These are phyloP conservation scores for Yarrowia yakushimensis DNA, from an alignment of 805 yeast species.

Conservation along the genomic window DNA sequence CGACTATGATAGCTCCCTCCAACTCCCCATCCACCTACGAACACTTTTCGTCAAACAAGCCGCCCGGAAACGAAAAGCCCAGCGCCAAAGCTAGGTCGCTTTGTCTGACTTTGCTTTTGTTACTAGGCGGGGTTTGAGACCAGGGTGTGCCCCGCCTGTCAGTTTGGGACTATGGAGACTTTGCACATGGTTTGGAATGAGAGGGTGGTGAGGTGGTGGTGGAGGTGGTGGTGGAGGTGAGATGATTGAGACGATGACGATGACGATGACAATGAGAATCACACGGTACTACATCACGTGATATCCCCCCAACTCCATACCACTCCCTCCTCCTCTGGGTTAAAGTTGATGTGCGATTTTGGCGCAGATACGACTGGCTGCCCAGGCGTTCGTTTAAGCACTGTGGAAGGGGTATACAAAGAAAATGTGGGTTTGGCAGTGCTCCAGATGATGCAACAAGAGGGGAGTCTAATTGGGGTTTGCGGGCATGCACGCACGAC, in stretches of 20 bases:
- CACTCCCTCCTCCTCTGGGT: no score
- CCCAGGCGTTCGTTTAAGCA: slow-evolving; percentile 25
- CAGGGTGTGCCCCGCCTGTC: slow-evolving; percentile 14
- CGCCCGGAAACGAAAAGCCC: no score
- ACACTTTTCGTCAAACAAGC: no score
- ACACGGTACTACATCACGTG: no score
- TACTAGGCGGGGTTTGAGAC: slow-evolving; percentile 24
- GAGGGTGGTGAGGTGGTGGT: background rate
- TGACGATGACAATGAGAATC: no score
- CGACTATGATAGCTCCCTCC: no score
- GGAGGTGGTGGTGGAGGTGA: background rate
- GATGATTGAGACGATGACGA: no score
- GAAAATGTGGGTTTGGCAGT: background rate
- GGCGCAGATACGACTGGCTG: slow-evolving; percentile 23
- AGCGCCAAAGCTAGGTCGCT: background rate
- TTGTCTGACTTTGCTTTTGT: background rate
- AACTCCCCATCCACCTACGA: no score
- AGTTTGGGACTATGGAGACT: no score
- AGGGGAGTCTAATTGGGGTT: background rate
- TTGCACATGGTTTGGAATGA: background rate
- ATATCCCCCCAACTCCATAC: no score
- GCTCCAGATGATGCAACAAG: slow-evolving; percentile 14
- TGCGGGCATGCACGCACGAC: slow-evolving; percentile 24
- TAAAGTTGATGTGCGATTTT: slow-evolving; percentile 11
- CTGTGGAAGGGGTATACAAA: slow-evolving; percentile 20